phyloP scores from a whole-genome alignment of 108 stramenopile species.

The Pseudonitzschia delicatissima region DNA sequence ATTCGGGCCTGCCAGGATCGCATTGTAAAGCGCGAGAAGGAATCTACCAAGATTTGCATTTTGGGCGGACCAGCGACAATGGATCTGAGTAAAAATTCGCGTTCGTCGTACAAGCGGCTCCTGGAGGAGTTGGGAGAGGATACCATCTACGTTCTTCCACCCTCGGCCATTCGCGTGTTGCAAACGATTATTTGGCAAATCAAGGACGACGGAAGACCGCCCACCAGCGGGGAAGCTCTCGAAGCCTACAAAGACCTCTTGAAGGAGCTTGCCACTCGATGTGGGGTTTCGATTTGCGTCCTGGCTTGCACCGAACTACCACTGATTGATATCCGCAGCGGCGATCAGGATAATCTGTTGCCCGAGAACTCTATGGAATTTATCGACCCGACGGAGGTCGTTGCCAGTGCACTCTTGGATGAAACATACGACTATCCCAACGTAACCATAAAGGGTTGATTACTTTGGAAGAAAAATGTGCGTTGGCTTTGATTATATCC shows the following conservation, averaged over 20 bases:
- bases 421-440: neutral
- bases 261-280: neutral
- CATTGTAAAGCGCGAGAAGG: neutral
- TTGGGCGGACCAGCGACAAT: conserved; percentile 10
- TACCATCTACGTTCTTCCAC: neutral
- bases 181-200: neutral
- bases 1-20: neutral
- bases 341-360: neutral
- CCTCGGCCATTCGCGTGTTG: neutral
- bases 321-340: neutral
- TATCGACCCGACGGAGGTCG: conserved; percentile 4
- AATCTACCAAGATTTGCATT: neutral
- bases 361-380: neutral
- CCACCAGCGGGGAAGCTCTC: neutral
- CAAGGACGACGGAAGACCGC: neutral
- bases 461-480: neutral
- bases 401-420: neutral
- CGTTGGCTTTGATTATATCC: too few species aligned
- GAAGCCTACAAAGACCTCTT: neutral
- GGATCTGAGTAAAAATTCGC: conserved; percentile 7
- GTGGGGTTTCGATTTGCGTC: neutral
- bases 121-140: neutral
- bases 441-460: neutral
- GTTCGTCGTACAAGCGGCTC: neutral
- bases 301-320: conserved; percentile 13